These are phyloP conservation scores for Neurospora cerealis DNA, from an alignment of 495 filamentous ascomycete species.

Conservation along the genomic window DNA sequence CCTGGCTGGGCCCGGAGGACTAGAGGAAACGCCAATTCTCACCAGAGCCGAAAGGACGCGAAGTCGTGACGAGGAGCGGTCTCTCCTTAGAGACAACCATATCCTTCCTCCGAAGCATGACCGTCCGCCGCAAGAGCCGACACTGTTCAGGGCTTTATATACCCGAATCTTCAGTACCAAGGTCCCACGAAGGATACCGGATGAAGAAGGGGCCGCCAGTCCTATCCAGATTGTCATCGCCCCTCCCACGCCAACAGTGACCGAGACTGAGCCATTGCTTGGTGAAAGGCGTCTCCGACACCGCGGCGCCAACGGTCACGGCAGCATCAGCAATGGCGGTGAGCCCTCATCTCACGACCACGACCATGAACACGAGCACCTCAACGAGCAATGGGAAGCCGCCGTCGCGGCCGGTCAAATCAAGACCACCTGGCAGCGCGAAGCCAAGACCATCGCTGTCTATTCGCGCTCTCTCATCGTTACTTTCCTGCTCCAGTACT, in stretches of 20 bases:
- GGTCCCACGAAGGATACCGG: constrained; percentile 15
- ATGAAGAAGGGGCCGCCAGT: constrained; percentile 23
- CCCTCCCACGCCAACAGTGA: constrained; percentile 1
- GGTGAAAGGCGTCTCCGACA: not conserved
- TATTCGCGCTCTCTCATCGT: constrained; percentile 53
- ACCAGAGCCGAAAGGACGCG: constrained; percentile 53
- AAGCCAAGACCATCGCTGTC: constrained; percentile 54
- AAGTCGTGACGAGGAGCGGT: constrained; percentile 61
- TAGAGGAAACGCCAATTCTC: constrained; percentile 34
- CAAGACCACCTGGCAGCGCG: constrained; percentile 77
- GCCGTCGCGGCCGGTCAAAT: constrained; percentile 67
- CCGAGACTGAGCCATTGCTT: constrained; percentile 35
- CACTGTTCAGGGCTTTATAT: constrained; percentile 24
- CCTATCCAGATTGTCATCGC: constrained; percentile 10
- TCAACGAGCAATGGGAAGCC: constrained; percentile 65
- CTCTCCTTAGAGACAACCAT: constrained; percentile 67
- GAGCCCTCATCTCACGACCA: not conserved
- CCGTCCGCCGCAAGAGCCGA: constrained; percentile 7
- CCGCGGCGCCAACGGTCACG: not conserved
- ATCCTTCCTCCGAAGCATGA: constrained; percentile 57
- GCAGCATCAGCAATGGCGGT: not conserved
- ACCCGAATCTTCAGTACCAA: constrained; percentile 39
- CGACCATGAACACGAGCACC: constrained; percentile 20
- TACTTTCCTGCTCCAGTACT: constrained; percentile 67
- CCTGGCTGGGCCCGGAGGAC: constrained; percentile 11